Evolutionary conservation across 1,139 yeast species (phyloP).

Genomic region (Diutina mesorugosa): DNA sequence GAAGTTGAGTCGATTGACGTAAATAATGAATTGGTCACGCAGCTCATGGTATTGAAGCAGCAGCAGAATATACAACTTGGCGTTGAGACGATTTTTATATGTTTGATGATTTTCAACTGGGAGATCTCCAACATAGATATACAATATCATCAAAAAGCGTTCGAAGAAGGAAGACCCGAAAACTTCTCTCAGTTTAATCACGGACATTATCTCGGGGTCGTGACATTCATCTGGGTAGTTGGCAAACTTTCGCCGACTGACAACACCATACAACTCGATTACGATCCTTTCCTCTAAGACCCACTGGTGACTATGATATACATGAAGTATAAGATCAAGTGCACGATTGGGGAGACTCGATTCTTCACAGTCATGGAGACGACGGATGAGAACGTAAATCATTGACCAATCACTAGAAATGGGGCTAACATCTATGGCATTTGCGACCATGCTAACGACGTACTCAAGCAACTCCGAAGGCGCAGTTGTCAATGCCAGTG

Average conservation of each 20-base stretch:
- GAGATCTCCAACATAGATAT: conserved; percentile 20
- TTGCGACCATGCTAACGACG: background rate
- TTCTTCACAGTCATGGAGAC: conserved; percentile 6
- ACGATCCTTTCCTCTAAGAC: conserved; percentile 24
- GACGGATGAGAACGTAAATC: conserved; percentile 13
- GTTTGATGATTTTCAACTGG: conserved; percentile 13
- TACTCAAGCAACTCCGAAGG: background rate
- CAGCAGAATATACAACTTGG: conserved; percentile 27
- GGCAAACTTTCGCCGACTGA: conserved; percentile 22
- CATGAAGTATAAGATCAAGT: conserved; percentile 11
- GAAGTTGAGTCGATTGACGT: conserved; percentile 25
- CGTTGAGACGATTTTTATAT: conserved; percentile 16
- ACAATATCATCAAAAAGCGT: conserved; percentile 22
- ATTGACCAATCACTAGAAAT: conserved; percentile 13
- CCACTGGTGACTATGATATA: conserved; percentile 21
- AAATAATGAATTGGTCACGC: conserved; percentile 17
- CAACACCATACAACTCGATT: conserved; percentile 15
- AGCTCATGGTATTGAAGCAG: conserved; percentile 16
- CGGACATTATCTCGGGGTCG: conserved; percentile 14
- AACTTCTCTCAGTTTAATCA: conserved; percentile 16
- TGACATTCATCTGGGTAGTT: conserved; percentile 24
- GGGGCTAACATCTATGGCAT: background rate
- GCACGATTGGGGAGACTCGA: conserved; percentile 14
- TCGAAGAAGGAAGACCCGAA: conserved; percentile 23
- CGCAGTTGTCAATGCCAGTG: conserved; percentile 7